Evolutionary conservation across 768 basidiomycete species (phyloP).

Genomic region (Psilocybe azurescens): DNA sequence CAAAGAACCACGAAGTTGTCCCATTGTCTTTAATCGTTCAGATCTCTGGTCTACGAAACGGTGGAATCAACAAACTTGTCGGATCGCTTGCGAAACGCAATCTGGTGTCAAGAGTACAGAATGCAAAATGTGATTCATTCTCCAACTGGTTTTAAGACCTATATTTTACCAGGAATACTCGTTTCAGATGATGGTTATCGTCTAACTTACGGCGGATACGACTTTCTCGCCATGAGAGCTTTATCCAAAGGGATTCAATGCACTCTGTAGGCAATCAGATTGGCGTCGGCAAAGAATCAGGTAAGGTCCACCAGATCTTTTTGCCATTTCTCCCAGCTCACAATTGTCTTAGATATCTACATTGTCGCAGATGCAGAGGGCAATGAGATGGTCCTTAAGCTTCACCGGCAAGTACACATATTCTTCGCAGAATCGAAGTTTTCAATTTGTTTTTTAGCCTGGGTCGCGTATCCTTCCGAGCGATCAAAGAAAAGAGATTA

Average conservation of each 20-base stretch:
- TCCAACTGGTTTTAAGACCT: background rate
- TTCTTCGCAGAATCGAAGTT: background rate
- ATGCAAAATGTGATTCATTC: conserved; percentile 76
- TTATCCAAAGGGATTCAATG: conserved; percentile 90
- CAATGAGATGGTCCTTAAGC: conserved; percentile 87
- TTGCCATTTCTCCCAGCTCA: background rate
- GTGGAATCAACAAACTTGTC: conserved; percentile 92
- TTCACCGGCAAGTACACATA: conserved; percentile 73
- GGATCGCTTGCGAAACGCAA: conserved; percentile 92
- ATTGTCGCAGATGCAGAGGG: conserved; percentile 87
- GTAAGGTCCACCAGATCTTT: conserved; percentile 44
- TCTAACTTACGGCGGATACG: conserved; percentile 98
- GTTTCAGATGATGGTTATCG: conserved; percentile 92
- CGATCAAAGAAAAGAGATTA: conserved; percentile 97
- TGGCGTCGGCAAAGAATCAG: conserved; percentile 97
- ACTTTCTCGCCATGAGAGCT: conserved; percentile 93
- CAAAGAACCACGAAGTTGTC: conserved; percentile 97
- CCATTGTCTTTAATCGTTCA: conserved; percentile 89
- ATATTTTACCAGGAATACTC: conserved; percentile 10
- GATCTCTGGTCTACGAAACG: conserved; percentile 90
- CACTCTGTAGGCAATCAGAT: conserved; percentile 96
- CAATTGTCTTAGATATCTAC: conserved; percentile 70
- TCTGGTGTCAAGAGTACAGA: conserved; percentile 87
- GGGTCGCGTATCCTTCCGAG: conserved; percentile 96
- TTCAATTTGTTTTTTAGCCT: conserved; percentile 54